A percentile compares a stretch with the other conserved stretches of the same genome.
phyloP scores from a whole-genome alignment of 257 asterid genomes.

The Solanum megistacrolobum region DNA sequence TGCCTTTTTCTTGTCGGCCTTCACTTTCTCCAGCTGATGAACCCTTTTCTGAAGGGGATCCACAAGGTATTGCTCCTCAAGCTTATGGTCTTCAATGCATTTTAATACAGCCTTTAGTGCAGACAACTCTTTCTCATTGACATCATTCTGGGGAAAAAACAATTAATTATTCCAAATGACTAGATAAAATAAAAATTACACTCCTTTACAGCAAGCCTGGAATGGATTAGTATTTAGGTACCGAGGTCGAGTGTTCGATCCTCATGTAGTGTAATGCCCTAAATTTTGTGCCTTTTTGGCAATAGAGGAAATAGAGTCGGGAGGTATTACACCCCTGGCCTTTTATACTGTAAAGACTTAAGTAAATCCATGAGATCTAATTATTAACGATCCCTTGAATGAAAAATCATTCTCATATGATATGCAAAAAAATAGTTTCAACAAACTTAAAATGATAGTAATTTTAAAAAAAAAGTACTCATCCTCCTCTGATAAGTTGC shows the following conservation, averaged over 20 bases:
- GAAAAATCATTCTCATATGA: neutral
- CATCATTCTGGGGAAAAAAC: constrained; percentile 48
- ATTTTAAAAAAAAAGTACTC: neutral
- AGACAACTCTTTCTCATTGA: constrained; percentile 77
- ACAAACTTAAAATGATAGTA: neutral
- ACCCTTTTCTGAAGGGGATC: constrained; percentile 88
- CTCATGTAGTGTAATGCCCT: neutral
- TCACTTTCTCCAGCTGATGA: constrained; percentile 72
- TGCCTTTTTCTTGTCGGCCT: constrained; percentile 90
- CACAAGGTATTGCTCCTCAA: constrained; percentile 60
- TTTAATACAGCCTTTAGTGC: constrained; percentile 84
- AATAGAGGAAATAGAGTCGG: neutral
- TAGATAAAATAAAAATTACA: neutral
- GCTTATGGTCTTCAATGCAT: constrained; percentile 90
- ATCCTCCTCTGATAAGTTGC: neutral
- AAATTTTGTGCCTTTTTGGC: neutral
- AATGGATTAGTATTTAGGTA: neutral
- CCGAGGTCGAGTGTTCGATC: neutral
- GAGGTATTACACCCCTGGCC: neutral
- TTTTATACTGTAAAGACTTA: neutral
- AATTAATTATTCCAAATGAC: neutral
- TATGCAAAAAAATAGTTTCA: neutral
- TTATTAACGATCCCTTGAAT: neutral
- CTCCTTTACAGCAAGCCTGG: neutral
- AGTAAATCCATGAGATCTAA: neutral